These are phyloP conservation scores for Suhomyces bolitotheri DNA, from an alignment of 1,139 yeast genomes.

Conservation along the genomic window DNA sequence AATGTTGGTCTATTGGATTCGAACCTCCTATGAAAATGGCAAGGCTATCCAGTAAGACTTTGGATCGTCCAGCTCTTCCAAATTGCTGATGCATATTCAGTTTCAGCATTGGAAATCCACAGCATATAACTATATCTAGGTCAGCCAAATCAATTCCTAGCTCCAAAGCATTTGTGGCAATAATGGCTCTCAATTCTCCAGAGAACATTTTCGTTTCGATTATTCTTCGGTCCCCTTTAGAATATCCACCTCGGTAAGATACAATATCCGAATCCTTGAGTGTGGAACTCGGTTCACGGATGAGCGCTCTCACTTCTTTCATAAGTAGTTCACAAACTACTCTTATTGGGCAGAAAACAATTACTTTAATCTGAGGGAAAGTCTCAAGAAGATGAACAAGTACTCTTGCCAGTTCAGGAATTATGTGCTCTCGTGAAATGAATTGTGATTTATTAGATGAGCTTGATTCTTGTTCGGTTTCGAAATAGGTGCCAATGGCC, in stretches of 20 bases:
- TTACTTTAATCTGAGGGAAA: conserved; percentile 59
- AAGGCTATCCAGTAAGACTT: conserved; percentile 60
- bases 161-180: conserved; percentile 94
- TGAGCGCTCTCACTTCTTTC: conserved; percentile 67
- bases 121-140: conserved; percentile 84
- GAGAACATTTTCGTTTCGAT: conserved; percentile 89
- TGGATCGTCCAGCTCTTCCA: conserved; percentile 92
- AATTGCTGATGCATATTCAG: conserved; percentile 92
- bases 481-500: neutral
- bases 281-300: conserved; percentile 33
- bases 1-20: conserved; percentile 85
- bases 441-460: conserved; percentile 17
- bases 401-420: conserved; percentile 73
- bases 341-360: conserved; percentile 87
- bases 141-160: conserved; percentile 94
- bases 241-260: conserved; percentile 95
- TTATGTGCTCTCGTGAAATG: conserved; percentile 62
- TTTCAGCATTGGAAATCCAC: conserved; percentile 88
- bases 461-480: neutral
- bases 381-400: conserved; percentile 61
- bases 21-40: conserved; percentile 83
- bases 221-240: conserved; percentile 77
- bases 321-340: conserved; percentile 82
- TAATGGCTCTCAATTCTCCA: conserved; percentile 79
- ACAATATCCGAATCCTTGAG: conserved; percentile 58